Percentiles rank a stretch among this genome's conserved stretches.
Evolutionary conservation across 2,329 filamentous ascomycete genomes (phyloP).

Genomic region (Aspergillus hiratsukae): DNA sequence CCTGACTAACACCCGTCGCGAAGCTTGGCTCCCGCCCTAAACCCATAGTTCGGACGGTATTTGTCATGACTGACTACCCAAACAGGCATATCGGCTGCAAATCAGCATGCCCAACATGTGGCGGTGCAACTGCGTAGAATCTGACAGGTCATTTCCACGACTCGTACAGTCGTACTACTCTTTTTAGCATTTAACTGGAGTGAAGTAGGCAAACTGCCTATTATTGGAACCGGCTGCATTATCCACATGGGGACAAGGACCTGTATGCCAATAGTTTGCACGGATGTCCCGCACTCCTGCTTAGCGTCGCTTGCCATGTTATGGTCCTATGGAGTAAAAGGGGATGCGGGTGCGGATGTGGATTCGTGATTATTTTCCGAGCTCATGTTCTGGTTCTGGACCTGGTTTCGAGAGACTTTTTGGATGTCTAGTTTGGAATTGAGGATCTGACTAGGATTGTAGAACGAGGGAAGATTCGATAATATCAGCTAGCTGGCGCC

Average conservation of each 20-base stretch:
- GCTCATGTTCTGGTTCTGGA: no score
- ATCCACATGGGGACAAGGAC: no score
- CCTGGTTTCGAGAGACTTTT: no score
- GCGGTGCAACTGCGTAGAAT: neutral
- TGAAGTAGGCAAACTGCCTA: no score
- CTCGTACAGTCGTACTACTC: neutral
- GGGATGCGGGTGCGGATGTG: no score
- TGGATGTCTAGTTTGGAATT: no score
- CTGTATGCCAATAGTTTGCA: neutral
- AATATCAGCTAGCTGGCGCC: no score
- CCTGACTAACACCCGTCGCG: neutral
- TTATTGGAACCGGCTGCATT: no score
- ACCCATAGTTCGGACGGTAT: neutral
- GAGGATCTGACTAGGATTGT: no score
- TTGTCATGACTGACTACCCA: neutral
- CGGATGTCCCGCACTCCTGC: neutral
- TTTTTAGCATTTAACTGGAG: no score
- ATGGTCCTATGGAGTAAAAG: no score
- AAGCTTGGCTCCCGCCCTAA: neutral
- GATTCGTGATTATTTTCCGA: neutral
- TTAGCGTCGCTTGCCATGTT: neutral
- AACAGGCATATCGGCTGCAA: neutral
- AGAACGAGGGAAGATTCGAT: no score
- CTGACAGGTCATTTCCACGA: neutral
- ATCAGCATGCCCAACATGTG: constrained; percentile 1